Percentiles rank a stretch among this genome's conserved stretches.
Evolutionary conservation across 139 green algal genomes (phyloP).

Genomic region (Chlamydomonas sp.): DNA sequence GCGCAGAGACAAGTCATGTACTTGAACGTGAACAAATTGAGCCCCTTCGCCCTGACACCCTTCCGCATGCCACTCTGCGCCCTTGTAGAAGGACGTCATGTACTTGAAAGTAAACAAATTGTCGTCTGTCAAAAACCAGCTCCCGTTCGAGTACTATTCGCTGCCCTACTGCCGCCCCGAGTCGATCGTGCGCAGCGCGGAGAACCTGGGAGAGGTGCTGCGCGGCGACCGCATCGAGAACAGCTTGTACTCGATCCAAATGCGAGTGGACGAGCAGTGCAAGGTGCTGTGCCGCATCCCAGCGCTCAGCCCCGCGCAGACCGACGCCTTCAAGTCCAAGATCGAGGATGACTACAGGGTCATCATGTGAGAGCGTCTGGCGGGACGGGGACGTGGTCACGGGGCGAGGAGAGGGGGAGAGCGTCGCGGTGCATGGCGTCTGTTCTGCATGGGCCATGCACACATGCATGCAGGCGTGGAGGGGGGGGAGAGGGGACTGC

Average conservation of each 20-base stretch:
- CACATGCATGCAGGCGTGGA: no score
- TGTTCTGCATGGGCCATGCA: no score
- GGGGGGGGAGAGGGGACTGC: no score
- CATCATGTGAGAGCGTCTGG: constrained; percentile 93
- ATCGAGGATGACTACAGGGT: constrained; percentile 96
- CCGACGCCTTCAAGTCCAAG: constrained; percentile 69
- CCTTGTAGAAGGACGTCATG: constrained; percentile 64
- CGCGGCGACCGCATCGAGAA: constrained; percentile 96
- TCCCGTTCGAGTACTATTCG: constrained; percentile 97
- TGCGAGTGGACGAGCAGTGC: constrained; percentile 88
- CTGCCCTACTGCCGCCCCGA: constrained; percentile 94
- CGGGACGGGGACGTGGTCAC: no score
- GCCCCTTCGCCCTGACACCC: background rate
- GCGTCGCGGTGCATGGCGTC: no score
- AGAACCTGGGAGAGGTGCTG: constrained; percentile 96
- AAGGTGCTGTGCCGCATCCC: constrained; percentile 87
- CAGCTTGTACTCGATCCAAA: constrained; percentile 89
- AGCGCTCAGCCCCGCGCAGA: constrained; percentile 56
- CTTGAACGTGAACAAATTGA: background rate
- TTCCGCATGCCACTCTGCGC: background rate
- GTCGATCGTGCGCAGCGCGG: constrained; percentile 77
- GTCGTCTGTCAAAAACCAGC: constrained; percentile 78
- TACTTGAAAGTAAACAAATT: constrained; percentile 95
- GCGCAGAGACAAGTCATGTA: background rate
- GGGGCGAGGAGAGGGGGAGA: no score